These are phyloP conservation scores for Metarhizium anisopliae DNA, from an alignment of 2,329 filamentous ascomycete species.

Conservation along the genomic window DNA sequence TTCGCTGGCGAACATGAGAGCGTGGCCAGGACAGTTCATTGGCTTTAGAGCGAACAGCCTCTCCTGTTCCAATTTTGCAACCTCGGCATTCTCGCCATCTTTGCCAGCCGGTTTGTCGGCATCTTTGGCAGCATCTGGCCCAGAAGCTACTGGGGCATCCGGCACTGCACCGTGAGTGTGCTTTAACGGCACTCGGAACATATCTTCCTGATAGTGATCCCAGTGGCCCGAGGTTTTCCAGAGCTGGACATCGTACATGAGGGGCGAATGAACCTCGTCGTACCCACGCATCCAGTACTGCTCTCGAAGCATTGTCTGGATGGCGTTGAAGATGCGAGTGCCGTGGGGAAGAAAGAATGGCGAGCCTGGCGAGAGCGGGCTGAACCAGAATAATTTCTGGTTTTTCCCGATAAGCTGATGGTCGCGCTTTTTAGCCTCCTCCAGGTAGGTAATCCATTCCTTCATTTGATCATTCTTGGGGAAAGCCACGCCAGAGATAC, in stretches of 20 bases:
- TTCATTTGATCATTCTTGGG: not conserved
- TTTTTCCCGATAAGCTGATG: not conserved
- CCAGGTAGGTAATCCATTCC: not conserved
- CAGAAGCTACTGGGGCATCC: not conserved
- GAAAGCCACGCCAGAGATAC: not conserved
- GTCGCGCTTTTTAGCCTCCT: not conserved
- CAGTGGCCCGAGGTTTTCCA: not conserved
- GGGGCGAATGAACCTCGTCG: not conserved
- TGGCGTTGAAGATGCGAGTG: not conserved
- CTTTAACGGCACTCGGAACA: not conserved
- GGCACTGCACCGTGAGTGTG: not conserved
- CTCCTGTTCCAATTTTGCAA: not conserved
- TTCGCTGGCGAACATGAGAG: not conserved
- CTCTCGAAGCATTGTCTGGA: not conserved
- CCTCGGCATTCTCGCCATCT: not conserved
- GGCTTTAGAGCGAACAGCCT: not conserved
- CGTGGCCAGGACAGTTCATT: not conserved
- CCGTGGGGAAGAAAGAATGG: not conserved
- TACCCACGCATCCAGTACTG: not conserved
- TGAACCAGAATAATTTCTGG: not conserved
- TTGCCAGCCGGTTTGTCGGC: not conserved
- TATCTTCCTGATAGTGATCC: not conserved
- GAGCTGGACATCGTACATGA: not conserved
- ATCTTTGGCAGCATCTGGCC: not conserved
- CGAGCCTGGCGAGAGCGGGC: not conserved